These are phyloP conservation scores for Gossypium mustelinum DNA, from an alignment of 345 rosid genomes.

Conservation along the genomic window DNA sequence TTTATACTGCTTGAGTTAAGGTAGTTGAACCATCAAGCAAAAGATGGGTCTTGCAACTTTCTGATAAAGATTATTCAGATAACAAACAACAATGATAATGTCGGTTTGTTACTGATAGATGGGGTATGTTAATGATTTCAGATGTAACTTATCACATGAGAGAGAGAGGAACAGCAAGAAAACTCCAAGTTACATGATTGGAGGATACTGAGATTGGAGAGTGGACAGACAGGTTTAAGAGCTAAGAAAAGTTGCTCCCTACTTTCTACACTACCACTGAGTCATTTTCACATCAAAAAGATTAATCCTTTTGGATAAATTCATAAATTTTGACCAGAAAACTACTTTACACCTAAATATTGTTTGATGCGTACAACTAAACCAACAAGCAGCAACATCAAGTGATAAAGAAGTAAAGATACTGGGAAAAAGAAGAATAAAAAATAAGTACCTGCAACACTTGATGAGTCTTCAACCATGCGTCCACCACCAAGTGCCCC, in stretches of 20 bases:
- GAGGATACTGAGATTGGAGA: too few relatives aligned
- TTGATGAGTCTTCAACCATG: conserved; percentile 98
- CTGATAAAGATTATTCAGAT: conserved; percentile 1
- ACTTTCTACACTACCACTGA: background rate
- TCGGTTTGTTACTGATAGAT: background rate
- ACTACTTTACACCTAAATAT: background rate
- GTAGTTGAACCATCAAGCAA: background rate
- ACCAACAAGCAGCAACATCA: background rate
- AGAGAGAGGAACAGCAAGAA: background rate
- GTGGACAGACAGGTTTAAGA: background rate
- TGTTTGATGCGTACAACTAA: background rate
- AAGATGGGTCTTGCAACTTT: background rate
- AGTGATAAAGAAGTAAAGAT: background rate
- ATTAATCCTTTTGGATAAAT: background rate
- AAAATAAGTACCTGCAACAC: conserved; percentile 75
- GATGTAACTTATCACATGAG: background rate
- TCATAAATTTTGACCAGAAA: background rate
- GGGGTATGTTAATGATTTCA: background rate
- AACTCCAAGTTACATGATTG: background rate
- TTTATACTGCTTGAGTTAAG: background rate
- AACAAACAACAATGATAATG: background rate
- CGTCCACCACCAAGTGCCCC: conserved; percentile 99
- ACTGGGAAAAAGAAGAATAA: background rate
- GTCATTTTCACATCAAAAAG: background rate
- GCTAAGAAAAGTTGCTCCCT: background rate